Base-by-base conservation (phyloP, 75 land plant genomes). In the Gnetum montanum region DNA sequence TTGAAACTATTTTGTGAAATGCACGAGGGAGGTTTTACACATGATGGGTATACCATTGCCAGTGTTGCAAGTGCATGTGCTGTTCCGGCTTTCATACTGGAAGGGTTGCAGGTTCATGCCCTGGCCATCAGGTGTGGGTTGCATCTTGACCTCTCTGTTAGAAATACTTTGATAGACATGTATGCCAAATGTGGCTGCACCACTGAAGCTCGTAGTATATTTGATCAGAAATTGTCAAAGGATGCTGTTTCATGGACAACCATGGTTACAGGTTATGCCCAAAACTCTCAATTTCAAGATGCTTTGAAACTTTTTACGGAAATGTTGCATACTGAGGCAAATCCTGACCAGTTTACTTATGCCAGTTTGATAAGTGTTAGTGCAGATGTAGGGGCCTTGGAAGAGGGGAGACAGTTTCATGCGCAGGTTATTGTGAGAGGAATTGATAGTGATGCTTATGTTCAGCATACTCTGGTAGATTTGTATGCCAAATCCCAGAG, bases 401-500 rank as follows among this genome's bases (percentile, higher is more conserved):
- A 59, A n/a, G 35, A 54, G 5, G 86, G 82, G 33, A 60, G 46
- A 43, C 69, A 59, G 43, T 29, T 62, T 31, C 86, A 83, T 49
- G 58, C 67, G 34, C 63, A 68, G 33, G 59, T 57, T 18, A 38
- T 75, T 26, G 64, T 37, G 15, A 54, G 50, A 67, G 78, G 82
- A 13, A 65, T 77, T 46, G 43, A 63, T 55, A 58, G 59, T 0
- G 65, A 81, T 55, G n/a, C 46, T 7, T 51, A 59, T 49, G 64
- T 84, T n/a, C 47, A 62, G 7, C 81, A 71, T 60, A 72, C 85
- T 57, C 63, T 82, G 34, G 61, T 85, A 3, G 70, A 79, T 4
- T 81, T 85, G 89, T 85, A 85, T 45, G 67, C 78, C 19, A 85
- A 85, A 36, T 85, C 86, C 59, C 81, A 86, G 8, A 61, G 31